Conservation (phyloP, 352 stramenopile genomes). For the Thalassiosira exigua region DNA sequence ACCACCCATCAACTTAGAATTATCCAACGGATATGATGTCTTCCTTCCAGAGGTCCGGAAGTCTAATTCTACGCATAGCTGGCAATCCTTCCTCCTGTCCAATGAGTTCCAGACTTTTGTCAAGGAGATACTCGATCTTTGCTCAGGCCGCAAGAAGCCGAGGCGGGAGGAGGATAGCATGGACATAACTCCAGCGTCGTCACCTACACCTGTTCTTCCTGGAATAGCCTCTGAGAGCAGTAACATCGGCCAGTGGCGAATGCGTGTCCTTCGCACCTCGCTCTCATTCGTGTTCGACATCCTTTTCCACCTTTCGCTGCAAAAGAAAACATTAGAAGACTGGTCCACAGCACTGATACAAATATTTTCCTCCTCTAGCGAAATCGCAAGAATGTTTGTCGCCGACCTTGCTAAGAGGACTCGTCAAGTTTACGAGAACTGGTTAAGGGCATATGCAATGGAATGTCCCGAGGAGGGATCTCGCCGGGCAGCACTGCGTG, state of each 20-base stretch:
- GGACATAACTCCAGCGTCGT: conserved; percentile 52
- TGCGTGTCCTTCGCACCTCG: conserved; percentile 67
- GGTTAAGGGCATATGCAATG: conserved; percentile 78
- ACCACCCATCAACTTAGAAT: conserved; percentile 37
- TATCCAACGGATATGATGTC: conserved; percentile 73
- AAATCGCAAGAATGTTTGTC: conserved; percentile 68
- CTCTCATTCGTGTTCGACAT: conserved; percentile 84
- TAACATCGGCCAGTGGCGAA: conserved; percentile 52
- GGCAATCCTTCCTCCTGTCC: conserved; percentile 95
- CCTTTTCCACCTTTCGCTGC: conserved; percentile 75
- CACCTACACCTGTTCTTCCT: conserved; percentile 42
- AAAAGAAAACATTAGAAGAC: conserved; percentile 58
- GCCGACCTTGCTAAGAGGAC: conserved; percentile 74
- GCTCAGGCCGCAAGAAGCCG: conserved; percentile 20
- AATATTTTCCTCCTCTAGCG: conserved; percentile 59
- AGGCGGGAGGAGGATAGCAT: conserved; percentile 17
- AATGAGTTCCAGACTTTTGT: conserved; percentile 95
- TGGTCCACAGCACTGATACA: conserved; percentile 78
- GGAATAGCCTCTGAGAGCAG: conserved; percentile 2
- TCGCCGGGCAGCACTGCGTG: conserved; percentile 61
- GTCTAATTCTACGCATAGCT: conserved; percentile 93
- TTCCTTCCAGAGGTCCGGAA: conserved; percentile 92
- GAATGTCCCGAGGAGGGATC: conserved; percentile 77
- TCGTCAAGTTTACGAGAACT: conserved; percentile 76
- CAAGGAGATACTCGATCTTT: conserved; percentile 76